phyloP scores from a whole-genome alignment of 116 monocot genomes.

The Zostera marina region DNA sequence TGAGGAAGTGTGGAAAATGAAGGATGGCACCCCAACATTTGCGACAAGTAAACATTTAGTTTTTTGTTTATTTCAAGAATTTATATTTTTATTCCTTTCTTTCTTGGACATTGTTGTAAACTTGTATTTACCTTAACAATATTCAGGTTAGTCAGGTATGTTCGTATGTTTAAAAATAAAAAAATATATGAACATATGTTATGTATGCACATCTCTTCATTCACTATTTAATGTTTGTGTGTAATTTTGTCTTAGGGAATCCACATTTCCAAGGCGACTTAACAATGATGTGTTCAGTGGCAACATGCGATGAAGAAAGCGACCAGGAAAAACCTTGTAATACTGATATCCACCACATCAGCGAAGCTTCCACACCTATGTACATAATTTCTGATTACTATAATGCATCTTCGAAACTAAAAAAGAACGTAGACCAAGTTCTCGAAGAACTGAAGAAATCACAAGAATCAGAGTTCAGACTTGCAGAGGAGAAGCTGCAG shows the following conservation, averaged over 20 bases:
- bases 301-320: no score
- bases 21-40: conserved; percentile 10
- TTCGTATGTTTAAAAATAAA: no score
- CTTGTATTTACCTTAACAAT: background rate
- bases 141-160: no score
- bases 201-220: no score
- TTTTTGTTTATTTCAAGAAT: background rate
- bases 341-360: no score
- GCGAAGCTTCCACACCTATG: background rate
- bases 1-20: conserved; percentile 40
- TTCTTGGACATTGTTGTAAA: background rate
- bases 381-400: conserved; percentile 24
- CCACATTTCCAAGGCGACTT: no score
- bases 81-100: background rate
- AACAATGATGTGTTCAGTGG: no score
- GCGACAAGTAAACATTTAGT: conserved; percentile 24
- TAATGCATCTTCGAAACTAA: conserved; percentile 24
- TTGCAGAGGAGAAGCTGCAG: conserved; percentile 44
- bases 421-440: conserved; percentile 30
- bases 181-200: no score
- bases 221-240: no score
- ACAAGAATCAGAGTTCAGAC: conserved; percentile 40
- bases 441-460: conserved; percentile 36
- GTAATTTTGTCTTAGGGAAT: background rate
- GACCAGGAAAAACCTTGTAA: no score